These are phyloP conservation scores for Mycena citricolor DNA, from an alignment of 1,284 basidiomycete genomes.

Conservation along the genomic window DNA sequence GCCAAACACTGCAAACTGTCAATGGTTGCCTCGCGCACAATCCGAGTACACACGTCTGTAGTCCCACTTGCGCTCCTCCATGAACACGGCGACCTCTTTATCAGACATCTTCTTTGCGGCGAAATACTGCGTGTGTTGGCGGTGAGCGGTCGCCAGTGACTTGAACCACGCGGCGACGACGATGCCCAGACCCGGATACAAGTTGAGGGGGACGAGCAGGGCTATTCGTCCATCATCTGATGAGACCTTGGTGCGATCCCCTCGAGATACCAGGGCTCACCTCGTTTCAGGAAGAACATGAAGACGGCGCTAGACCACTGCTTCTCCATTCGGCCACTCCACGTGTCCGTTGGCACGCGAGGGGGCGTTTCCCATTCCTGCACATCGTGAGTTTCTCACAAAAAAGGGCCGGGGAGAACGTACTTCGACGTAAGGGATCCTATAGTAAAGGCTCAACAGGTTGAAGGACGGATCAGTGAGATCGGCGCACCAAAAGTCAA, in stretches of 20 bases:
- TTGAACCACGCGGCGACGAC: slow-evolving; percentile 65
- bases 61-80: slow-evolving; percentile 87
- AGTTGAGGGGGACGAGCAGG: slow-evolving; percentile 64
- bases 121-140: slow-evolving; percentile 82
- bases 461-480: background rate
- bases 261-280: slow-evolving; percentile 5
- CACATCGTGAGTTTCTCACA: background rate
- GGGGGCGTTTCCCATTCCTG: slow-evolving; percentile 78
- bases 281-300: slow-evolving; percentile 17
- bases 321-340: slow-evolving; percentile 12
- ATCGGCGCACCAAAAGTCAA: slow-evolving; percentile 76
- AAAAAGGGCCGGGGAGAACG: background rate
- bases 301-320: slow-evolving; percentile 10
- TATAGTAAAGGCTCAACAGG: background rate
- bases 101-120: slow-evolving; percentile 76
- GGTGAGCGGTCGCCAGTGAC: slow-evolving; percentile 65
- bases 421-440: slow-evolving; percentile 61
- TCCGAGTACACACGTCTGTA: slow-evolving; percentile 58
- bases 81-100: slow-evolving; percentile 67
- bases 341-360: slow-evolving; percentile 32
- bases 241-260: background rate
- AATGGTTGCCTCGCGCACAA: background rate
- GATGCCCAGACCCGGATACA: slow-evolving; percentile 72
- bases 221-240: slow-evolving; percentile 48
- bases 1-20: slow-evolving; percentile 62